phyloP scores from a whole-genome alignment of 2,329 filamentous ascomycete genomes.

The Colletotrichum chrysophilum region DNA sequence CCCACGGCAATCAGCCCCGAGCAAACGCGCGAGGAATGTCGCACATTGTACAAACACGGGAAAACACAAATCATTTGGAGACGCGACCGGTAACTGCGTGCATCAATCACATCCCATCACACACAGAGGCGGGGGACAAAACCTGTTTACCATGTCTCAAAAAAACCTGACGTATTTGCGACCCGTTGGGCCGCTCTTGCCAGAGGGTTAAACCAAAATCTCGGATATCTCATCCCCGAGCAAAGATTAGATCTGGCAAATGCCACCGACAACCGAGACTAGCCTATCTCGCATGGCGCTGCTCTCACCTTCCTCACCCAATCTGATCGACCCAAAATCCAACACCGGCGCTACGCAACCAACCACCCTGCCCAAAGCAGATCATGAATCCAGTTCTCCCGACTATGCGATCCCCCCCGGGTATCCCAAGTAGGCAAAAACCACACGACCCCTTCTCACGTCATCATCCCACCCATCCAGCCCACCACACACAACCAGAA shows the following conservation, averaged over 20 bases:
- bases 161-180: neutral
- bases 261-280: conserved; percentile 10
- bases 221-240: neutral
- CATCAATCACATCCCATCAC: neutral
- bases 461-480: neutral
- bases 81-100: neutral
- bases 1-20: neutral
- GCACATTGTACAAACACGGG: neutral
- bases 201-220: neutral
- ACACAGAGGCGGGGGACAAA: neutral
- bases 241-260: neutral
- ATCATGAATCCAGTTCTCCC: neutral
- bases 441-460: neutral
- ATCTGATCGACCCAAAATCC: neutral
- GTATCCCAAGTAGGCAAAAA: neutral
- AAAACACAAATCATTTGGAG: neutral
- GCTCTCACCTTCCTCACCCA: neutral
- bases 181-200: neutral
- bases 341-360: neutral
- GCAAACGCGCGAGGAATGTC: neutral
- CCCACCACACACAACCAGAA: neutral
- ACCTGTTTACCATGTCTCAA: neutral
- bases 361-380: neutral
- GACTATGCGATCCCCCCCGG: neutral
- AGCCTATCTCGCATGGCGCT: conserved; percentile 6